These are phyloP conservation scores for Lentithecium fluviatile DNA, from an alignment of 495 filamentous ascomycete species.

Conservation along the genomic window DNA sequence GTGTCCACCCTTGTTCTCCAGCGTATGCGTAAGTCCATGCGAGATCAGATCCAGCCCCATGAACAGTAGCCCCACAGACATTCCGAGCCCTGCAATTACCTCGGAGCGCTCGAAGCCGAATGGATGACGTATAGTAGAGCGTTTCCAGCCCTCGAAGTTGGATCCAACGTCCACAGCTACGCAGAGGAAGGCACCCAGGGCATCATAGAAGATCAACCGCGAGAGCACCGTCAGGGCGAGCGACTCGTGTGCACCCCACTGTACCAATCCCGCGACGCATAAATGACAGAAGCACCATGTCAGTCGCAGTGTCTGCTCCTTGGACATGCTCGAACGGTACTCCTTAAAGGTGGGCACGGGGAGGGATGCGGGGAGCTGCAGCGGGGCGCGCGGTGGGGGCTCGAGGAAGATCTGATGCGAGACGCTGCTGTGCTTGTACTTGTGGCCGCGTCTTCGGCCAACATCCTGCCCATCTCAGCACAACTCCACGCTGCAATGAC, in stretches of 20 bases:
- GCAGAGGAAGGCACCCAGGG: slow-evolving; percentile 87
- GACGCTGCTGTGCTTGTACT: slow-evolving; percentile 96
- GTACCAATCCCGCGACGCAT: slow-evolving; percentile 73
- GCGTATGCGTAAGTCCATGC: slow-evolving; percentile 84
- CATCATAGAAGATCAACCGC: slow-evolving; percentile 92
- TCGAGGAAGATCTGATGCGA: slow-evolving; percentile 97
- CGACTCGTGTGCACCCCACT: slow-evolving; percentile 82
- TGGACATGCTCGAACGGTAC: slow-evolving; percentile 79
- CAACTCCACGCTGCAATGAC: background rate
- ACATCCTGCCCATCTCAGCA: slow-evolving; percentile 50
- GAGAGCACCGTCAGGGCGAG: slow-evolving; percentile 89
- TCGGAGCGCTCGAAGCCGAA: slow-evolving; percentile 86
- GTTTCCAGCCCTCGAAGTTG: slow-evolving; percentile 97
- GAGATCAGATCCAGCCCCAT: slow-evolving; percentile 94
- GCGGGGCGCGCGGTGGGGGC: slow-evolving; percentile 81
- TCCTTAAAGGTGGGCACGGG: slow-evolving; percentile 90
- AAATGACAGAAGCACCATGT: slow-evolving; percentile 91
- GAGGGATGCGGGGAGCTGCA: slow-evolving; percentile 87
- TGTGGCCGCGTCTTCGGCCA: slow-evolving; percentile 90
- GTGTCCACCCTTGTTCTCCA: slow-evolving; percentile 61
- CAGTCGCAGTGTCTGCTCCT: slow-evolving; percentile 75
- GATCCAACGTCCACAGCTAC: slow-evolving; percentile 87
- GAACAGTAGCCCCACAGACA: slow-evolving; percentile 91
- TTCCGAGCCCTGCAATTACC: slow-evolving; percentile 93
- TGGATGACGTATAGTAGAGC: slow-evolving; percentile 87